Base-by-base conservation (phyloP, 2,329 filamentous ascomycete species). In the Malbranchea zuffiana region DNA sequence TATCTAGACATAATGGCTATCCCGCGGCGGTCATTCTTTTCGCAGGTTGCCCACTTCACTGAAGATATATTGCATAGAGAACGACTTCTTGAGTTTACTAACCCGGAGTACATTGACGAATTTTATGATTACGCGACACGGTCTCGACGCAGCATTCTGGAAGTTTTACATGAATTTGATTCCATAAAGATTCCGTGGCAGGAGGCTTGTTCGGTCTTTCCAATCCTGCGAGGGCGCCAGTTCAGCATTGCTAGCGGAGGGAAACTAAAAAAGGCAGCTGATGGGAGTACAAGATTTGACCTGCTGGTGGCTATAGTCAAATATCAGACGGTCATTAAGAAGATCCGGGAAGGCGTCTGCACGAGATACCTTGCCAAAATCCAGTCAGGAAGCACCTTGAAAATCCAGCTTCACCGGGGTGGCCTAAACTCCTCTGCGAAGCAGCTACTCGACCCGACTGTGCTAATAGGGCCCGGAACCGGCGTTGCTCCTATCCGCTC, bases 81-180 rank as follows among this genome's bases (percentile, higher is more conserved):
- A 43, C 76, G 88, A 2, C 72, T 98, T 0, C 60, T 80, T 6
- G 90, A 98, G 53, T 90, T 98, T 50, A 78, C 78, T 1, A 74
- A 81, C 49, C 76, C 84, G 0, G 72, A 81, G 30, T 83, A 80
- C 49, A 75, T 88, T 4, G 86, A 96, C 49, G 90, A 98, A 49
- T 79, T 94, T 39, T 96, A 84, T 63, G 88, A 98, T 61, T 98
- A 98, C 55, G 90, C 90, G 1, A 87, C 87, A 0, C 78, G 90
- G 6, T 83, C 88, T 1, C 79, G 86, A 21, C 79, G 90, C 21
- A 92, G 82, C 41, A 94, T 96, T 40, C 66, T 98, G 4, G 90
- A 98, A 60, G 80, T 94, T 3, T 71, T 98, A 18, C 78, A 88
- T 39, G 90, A 98, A 49, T 98, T 98, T 50, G 73, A 81, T 27